Evolutionary conservation across 179 eudicot genomes (phyloP).

Genomic region (Sideroxylon spinosum): DNA sequence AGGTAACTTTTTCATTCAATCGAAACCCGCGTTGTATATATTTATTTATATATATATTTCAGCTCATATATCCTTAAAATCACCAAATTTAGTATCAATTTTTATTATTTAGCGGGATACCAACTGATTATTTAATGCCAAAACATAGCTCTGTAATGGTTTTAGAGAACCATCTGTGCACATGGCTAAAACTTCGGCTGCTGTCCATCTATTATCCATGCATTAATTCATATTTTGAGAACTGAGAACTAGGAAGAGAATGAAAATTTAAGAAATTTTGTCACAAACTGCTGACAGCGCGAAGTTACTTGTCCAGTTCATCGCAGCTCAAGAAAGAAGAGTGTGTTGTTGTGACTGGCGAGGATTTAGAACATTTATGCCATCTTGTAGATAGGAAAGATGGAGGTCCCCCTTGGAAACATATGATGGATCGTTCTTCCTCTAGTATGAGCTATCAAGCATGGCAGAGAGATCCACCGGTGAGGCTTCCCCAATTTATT

Average conservation of each 20-base stretch:
- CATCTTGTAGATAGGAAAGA: conserved; percentile 76
- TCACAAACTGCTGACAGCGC: neutral
- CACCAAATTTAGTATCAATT: too few species aligned
- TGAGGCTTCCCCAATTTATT: conserved; percentile 11
- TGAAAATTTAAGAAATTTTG: neutral
- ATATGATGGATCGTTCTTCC: conserved; percentile 75
- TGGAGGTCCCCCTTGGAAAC: conserved; percentile 84
- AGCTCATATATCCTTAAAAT: too few species aligned
- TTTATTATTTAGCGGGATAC: neutral
- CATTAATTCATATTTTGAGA: neutral
- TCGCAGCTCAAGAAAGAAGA: conserved; percentile 39
- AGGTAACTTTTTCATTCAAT: conserved; percentile 32
- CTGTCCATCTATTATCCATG: neutral
- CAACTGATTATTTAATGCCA: neutral
- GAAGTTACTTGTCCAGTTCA: conserved; percentile 40
- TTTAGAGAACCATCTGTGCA: neutral
- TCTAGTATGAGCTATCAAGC: conserved; percentile 77
- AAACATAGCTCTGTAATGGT: neutral
- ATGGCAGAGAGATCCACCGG: conserved; percentile 86
- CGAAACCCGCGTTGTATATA: neutral
- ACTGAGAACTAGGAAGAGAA: neutral
- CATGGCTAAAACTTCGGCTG: neutral
- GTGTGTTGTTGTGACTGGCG: conserved; percentile 32
- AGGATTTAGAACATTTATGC: conserved; percentile 57
- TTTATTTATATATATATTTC: neutral